A percentile compares a stretch with the other conserved stretches of the same genome.
Evolutionary conservation across 2,329 filamentous ascomycete species (phyloP).

Genomic region (Phialemonium atrogriseum): DNA sequence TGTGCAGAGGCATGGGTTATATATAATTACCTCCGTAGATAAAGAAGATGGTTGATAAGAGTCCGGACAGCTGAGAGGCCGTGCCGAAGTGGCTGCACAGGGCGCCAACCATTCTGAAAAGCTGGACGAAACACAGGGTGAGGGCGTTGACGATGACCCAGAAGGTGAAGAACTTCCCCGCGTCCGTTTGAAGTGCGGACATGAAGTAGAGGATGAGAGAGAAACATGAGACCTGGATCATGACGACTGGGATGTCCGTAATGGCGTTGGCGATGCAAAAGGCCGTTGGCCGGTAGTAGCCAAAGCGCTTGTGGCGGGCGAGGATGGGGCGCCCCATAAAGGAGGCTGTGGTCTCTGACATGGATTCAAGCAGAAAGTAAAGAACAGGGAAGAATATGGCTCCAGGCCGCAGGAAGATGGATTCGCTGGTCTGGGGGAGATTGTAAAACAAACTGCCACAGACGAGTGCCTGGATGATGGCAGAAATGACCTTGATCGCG

Average conservation of each 20-base stretch:
- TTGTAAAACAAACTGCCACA: constrained; percentile 61
- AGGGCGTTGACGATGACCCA: constrained; percentile 40
- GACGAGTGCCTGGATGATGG: constrained; percentile 57
- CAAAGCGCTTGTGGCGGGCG: constrained; percentile 35
- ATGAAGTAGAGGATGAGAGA: constrained; percentile 59
- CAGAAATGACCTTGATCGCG: constrained; percentile 41
- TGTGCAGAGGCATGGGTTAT: no score
- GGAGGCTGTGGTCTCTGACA: constrained; percentile 11
- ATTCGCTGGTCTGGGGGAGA: constrained; percentile 40
- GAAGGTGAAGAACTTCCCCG: constrained; percentile 46
- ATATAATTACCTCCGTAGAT: no score
- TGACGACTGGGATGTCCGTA: constrained; percentile 16
- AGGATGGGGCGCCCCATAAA: constrained; percentile 28
- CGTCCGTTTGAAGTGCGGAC: constrained; percentile 48
- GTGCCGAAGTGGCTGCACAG: constrained; percentile 41
- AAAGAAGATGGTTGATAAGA: constrained; percentile 44
- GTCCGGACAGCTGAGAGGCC: constrained; percentile 43
- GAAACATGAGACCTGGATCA: constrained; percentile 31
- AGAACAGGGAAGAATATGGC: constrained; percentile 27
- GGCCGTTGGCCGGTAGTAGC: constrained; percentile 38
- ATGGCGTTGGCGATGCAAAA: constrained; percentile 30
- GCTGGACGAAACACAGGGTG: constrained; percentile 34
- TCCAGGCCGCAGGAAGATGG: constrained; percentile 41
- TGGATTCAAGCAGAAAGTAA: constrained; percentile 34
- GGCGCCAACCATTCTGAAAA: constrained; percentile 42